Evolutionary conservation across 2,329 filamentous ascomycete species (phyloP), one percentile per base, ranked within the genome.

Genomic region (Exserohilum rostratum): DNA sequence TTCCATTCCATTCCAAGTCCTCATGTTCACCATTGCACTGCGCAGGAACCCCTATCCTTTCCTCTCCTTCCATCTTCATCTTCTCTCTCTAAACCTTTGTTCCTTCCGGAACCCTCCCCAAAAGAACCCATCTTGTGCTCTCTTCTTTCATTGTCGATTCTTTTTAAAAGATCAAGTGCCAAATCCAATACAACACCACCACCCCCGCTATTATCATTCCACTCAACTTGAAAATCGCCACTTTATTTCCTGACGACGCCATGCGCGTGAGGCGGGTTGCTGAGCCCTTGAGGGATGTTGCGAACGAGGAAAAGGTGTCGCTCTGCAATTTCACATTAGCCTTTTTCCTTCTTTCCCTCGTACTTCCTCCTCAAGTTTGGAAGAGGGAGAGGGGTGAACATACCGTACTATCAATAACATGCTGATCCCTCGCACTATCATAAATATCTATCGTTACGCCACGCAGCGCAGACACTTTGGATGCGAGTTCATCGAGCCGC

Each of bases 401-500:
- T 83, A 96, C 91, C 34, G 90, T 93, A 70, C 86, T 87, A 77
- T 99, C 91, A n/a, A 99, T 90, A 60, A 96, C 85, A 63, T 90
- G 86, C 68, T 98, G 93, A 67, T 90, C 86, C 54, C 91, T 87
- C 45, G 95, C 95, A 74, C 95, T 92, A 79, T 98, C 93, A 83
- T 98, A 97, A 71, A 99, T 99, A 80, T 99, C 92, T 62, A 98
- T 87, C 37, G 95, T 99, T 46, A 99, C 91, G 76, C 90, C 90
- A 71, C 93, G 91, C 60, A 99, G 85, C 47, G 92, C 91, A 15
- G 90, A 90, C 50, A 98, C 93, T 80, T 99, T 99, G 63, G 87
- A 85, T 13, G 90, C 90, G 33, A 99, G 89, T 74, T 96, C 92
- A 70, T 93, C 88, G 52, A 99, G 90, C 67, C 93, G 92, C 64